phyloP scores from a whole-genome alignment of 2,329 filamentous ascomycete genomes.

The Phaeosphaeriaceae sp. region DNA sequence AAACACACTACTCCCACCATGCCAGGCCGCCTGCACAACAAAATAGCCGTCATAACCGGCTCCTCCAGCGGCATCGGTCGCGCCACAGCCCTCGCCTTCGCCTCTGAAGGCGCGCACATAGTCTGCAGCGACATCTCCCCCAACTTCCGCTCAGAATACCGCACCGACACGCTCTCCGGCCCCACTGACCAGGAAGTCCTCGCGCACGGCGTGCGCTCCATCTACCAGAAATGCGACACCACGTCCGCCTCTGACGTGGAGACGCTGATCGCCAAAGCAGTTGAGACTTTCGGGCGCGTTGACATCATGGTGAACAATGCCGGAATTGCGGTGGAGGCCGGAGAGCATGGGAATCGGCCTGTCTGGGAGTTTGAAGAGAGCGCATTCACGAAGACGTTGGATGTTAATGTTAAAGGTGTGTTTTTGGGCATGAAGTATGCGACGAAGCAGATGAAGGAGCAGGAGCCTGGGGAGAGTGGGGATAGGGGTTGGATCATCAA shows the following conservation, averaged over 20 bases:
- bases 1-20: constrained; percentile 8
- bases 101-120: constrained; percentile 40
- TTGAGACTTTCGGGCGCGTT: constrained; percentile 57
- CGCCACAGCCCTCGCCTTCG: constrained; percentile 41
- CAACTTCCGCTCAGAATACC: constrained; percentile 19
- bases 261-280: constrained; percentile 48
- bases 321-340: constrained; percentile 54
- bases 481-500: constrained; percentile 63
- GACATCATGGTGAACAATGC: constrained; percentile 57
- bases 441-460: constrained; percentile 58
- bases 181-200: constrained; percentile 42
- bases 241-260: constrained; percentile 52
- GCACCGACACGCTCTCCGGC: constrained; percentile 18
- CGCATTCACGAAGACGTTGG: constrained; percentile 53
- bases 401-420: constrained; percentile 49
- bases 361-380: constrained; percentile 58
- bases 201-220: constrained; percentile 37
- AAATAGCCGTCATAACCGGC: constrained; percentile 45
- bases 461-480: constrained; percentile 46
- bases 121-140: constrained; percentile 41
- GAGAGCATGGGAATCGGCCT: constrained; percentile 28
- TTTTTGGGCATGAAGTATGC: constrained; percentile 57
- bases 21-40: constrained; percentile 33
- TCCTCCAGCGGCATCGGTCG: constrained; percentile 45
- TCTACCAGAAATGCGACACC: constrained; percentile 54